These are phyloP conservation scores for Eragrostis curvula DNA, from an alignment of 176 grass and related monocot genomes.

Conservation along the genomic window DNA sequence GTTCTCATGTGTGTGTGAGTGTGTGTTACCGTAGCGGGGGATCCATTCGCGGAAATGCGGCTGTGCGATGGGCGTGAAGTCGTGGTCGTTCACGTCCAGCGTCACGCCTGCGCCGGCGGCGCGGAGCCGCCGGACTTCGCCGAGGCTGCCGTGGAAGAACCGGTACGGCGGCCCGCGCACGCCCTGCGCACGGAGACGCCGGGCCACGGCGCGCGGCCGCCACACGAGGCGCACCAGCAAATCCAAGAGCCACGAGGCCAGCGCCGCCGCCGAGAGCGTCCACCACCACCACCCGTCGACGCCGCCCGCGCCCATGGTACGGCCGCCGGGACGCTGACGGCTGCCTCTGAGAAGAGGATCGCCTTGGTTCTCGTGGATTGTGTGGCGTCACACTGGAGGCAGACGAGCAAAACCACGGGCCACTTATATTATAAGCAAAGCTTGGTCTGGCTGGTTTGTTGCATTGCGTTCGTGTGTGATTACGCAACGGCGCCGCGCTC, in stretches of 20 bases:
- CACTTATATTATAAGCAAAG: background rate
- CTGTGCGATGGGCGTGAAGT: constrained; percentile 52
- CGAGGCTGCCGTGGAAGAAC: constrained; percentile 48
- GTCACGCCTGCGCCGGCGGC: constrained; percentile 20
- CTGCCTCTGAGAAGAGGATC: background rate
- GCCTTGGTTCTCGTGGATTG: too few relatives aligned
- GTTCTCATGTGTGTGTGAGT: too few relatives aligned
- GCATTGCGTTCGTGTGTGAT: background rate
- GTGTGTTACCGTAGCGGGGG: constrained; percentile 42
- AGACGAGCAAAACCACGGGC: background rate
- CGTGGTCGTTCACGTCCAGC: constrained; percentile 50
- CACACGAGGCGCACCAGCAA: constrained; percentile 34
- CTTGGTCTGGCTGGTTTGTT: too few relatives aligned
- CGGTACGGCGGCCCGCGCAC: constrained; percentile 38
- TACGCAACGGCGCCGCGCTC: background rate
- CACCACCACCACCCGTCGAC: constrained; percentile 4
- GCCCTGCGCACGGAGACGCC: constrained; percentile 44
- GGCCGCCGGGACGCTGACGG: too few relatives aligned
- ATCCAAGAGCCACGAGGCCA: constrained; percentile 30
- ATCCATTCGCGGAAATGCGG: constrained; percentile 59
- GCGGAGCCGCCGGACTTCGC: constrained; percentile 49
- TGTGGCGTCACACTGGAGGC: background rate
- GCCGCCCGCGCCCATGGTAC: background rate
- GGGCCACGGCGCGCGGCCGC: constrained; percentile 39
- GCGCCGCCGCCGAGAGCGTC: background rate